phyloP scores from a whole-genome alignment of 2,329 filamentous ascomycete genomes.

The Amauroascus niger region DNA sequence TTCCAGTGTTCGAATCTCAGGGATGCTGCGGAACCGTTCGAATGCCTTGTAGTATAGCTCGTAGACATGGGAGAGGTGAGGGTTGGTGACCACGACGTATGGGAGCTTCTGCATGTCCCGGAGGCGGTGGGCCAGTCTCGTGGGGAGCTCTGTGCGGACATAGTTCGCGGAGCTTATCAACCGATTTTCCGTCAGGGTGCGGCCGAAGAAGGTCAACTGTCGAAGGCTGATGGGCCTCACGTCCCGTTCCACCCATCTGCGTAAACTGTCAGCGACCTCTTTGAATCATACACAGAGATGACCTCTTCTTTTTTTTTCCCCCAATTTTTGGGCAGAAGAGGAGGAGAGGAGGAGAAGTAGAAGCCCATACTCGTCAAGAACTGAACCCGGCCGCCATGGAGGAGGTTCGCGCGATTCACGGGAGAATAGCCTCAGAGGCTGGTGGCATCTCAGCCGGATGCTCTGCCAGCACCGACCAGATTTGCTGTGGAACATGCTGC shows the following conservation, averaged over 20 bases:
- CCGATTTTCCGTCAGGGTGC: conserved; percentile 79
- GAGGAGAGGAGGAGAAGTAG: neutral
- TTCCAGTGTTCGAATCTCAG: conserved; percentile 72
- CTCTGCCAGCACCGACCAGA: conserved; percentile 27
- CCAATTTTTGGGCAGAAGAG: too few species aligned
- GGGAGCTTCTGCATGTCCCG: conserved; percentile 95
- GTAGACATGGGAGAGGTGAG: conserved; percentile 88
- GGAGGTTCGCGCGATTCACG: conserved; percentile 27
- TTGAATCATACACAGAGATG: neutral
- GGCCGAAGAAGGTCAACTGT: conserved; percentile 93
- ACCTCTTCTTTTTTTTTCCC: neutral
- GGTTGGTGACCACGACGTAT: conserved; percentile 92
- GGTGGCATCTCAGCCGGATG: conserved; percentile 21
- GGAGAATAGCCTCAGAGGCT: conserved; percentile 24
- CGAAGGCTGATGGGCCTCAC: conserved; percentile 91
- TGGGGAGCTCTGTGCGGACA: conserved; percentile 87
- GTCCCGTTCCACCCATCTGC: conserved; percentile 84
- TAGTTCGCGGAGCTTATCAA: conserved; percentile 95
- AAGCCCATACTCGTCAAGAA: conserved; percentile 48
- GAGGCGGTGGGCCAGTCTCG: conserved; percentile 79
- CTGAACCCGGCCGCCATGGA: conserved; percentile 49
- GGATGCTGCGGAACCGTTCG: conserved; percentile 73
- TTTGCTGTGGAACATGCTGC: conserved; percentile 31
- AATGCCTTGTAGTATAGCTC: conserved; percentile 97
- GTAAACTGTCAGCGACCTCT: conserved; percentile 16